phyloP scores from a whole-genome alignment of 2,329 filamentous ascomycete genomes.

The Botrytis squamosa region DNA sequence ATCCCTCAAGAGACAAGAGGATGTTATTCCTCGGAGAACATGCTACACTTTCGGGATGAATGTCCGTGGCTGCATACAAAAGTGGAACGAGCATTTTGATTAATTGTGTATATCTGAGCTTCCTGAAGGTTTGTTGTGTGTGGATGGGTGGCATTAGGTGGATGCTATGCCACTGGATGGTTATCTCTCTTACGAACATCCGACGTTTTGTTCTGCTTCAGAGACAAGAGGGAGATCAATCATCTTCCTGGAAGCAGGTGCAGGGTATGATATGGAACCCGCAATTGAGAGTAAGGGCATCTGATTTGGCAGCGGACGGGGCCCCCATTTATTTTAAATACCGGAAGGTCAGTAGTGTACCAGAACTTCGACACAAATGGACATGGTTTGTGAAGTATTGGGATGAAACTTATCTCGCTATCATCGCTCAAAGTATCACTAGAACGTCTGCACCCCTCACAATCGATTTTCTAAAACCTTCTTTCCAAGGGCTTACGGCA shows the following conservation, averaged over 20 bases:
- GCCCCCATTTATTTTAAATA: neutral
- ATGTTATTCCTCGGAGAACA: neutral
- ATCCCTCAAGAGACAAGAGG: neutral
- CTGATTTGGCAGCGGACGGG: constrained; percentile 13
- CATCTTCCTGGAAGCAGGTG: neutral
- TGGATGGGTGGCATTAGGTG: neutral
- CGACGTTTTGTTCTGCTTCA: neutral
- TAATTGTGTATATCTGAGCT: neutral
- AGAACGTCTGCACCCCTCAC: constrained; percentile 12
- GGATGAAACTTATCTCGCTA: constrained; percentile 5
- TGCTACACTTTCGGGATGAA: neutral
- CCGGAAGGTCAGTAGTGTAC: constrained; percentile 1
- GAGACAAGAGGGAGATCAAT: constrained; percentile 17
- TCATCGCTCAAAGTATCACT: constrained; percentile 9
- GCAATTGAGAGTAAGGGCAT: neutral
- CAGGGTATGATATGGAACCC: constrained; percentile 7
- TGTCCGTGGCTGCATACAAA: constrained; percentile 5
- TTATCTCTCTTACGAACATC: constrained; percentile 14
- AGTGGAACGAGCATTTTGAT: neutral
- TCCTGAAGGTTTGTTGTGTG: neutral
- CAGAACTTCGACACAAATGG: constrained; percentile 5
- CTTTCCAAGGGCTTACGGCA: neutral
- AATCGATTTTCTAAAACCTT: constrained; percentile 11
- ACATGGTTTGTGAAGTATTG: constrained; percentile 10
- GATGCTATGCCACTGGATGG: constrained; percentile 20